Percentiles rank a stretch among this genome's conserved stretches.
phyloP scores from a whole-genome alignment of 768 basidiomycete genomes.

The Leccinellum rugosiceps region DNA sequence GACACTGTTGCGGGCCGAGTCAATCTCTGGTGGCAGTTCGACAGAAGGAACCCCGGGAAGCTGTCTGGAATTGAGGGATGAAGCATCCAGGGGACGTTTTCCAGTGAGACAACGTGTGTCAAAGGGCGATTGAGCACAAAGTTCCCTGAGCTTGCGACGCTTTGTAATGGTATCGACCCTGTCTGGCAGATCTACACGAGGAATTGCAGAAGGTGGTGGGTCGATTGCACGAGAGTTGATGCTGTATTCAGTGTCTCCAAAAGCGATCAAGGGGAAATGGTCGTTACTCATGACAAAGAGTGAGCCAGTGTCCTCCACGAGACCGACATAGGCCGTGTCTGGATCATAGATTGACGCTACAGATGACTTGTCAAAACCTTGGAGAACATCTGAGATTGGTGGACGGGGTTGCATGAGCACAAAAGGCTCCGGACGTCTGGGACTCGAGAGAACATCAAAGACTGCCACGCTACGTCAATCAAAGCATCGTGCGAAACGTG shows the following conservation, averaged over 20 bases:
- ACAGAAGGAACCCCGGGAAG: slow-evolving; percentile 54
- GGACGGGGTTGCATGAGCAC: slow-evolving; percentile 87
- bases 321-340: slow-evolving; percentile 77
- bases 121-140: slow-evolving; percentile 36
- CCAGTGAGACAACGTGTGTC: slow-evolving; percentile 65
- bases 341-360: slow-evolving; percentile 39
- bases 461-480: slow-evolving; percentile 62
- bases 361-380: slow-evolving; percentile 36
- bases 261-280: slow-evolving; percentile 78
- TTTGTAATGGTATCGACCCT: slow-evolving; percentile 45
- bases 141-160: slow-evolving; percentile 41
- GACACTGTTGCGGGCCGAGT: slow-evolving; percentile 5
- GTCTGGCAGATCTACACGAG: slow-evolving; percentile 34
- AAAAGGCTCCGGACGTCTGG: slow-evolving; percentile 57
- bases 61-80: slow-evolving; percentile 49
- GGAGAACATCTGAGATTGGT: slow-evolving; percentile 68
- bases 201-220: slow-evolving; percentile 31
- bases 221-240: slow-evolving; percentile 34
- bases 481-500: neutral
- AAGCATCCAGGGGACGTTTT: slow-evolving; percentile 50
- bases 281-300: slow-evolving; percentile 85
- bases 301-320: slow-evolving; percentile 66
- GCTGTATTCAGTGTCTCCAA: slow-evolving; percentile 46
- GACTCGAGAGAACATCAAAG: slow-evolving; percentile 65
- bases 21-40: slow-evolving; percentile 28